A percentile compares a stretch with the other conserved stretches of the same genome.
Conservation (phyloP, 1,284 basidiomycete genomes). For the Heterobasidion occidentale region DNA sequence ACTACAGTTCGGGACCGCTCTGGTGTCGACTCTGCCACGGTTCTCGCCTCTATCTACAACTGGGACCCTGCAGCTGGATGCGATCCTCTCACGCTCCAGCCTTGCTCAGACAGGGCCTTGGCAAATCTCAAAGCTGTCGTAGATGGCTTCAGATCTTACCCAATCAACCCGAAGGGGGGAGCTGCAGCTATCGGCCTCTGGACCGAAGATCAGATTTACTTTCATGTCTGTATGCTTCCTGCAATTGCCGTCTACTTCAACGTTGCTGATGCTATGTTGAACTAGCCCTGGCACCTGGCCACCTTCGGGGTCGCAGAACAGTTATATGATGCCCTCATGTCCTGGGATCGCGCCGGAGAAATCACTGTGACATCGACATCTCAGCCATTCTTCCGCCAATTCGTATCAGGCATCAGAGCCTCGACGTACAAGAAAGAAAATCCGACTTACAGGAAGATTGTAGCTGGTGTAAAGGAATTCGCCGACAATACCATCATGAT, state of each 20-base stretch:
- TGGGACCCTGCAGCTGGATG: conserved; percentile 44
- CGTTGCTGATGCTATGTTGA: neutral
- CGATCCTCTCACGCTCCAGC: conserved; percentile 46
- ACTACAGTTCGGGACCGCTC: conserved; percentile 34
- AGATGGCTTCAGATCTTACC: conserved; percentile 44
- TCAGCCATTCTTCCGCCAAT: conserved; percentile 32
- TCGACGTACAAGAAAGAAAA: conserved; percentile 28
- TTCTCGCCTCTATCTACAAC: conserved; percentile 37
- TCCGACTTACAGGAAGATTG: conserved; percentile 24
- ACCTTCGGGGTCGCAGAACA: conserved; percentile 35
- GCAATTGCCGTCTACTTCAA: neutral
- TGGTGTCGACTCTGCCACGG: conserved; percentile 35
- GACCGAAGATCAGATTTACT: conserved; percentile 38
- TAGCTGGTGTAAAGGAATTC: conserved; percentile 24
- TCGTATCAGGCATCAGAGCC: conserved; percentile 22
- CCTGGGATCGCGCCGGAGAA: conserved; percentile 25
- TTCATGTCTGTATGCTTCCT: conserved; percentile 29
- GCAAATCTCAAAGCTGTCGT: conserved; percentile 43
- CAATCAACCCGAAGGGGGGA: conserved; percentile 34
- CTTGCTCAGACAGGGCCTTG: conserved; percentile 50
- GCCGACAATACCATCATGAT: conserved; percentile 34
- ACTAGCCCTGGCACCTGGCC: conserved; percentile 34
- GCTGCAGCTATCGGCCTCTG: conserved; percentile 49
- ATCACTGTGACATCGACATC: conserved; percentile 30
- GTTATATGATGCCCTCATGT: conserved; percentile 32